These are phyloP conservation scores for Oryza glaberrima DNA, from an alignment of 176 grass and related monocot species.

Conservation along the genomic window DNA sequence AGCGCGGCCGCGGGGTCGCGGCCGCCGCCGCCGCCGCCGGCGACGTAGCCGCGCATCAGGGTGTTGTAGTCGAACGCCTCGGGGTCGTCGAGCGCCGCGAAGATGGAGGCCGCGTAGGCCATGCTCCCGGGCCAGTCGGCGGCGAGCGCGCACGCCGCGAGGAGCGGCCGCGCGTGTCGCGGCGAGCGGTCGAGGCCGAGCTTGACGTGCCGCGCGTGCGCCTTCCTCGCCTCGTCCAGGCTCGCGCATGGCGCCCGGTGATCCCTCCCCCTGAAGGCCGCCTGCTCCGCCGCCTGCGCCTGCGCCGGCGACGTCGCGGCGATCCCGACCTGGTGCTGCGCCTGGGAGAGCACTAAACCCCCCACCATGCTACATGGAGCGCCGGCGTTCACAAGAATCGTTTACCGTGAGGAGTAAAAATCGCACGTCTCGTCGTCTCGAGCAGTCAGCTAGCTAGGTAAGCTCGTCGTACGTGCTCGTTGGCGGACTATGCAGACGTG, in stretches of 20 bases:
- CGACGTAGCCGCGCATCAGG: constrained; percentile 63
- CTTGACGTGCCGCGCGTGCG: constrained; percentile 61
- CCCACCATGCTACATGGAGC: constrained; percentile 54
- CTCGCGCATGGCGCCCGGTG: constrained; percentile 44
- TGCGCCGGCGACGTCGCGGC: constrained; percentile 14
- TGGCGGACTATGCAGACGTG: constrained; percentile 5
- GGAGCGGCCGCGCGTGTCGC: constrained; percentile 53
- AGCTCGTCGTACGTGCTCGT: background rate
- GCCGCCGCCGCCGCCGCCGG: background rate
- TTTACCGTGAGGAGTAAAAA: constrained; percentile 25
- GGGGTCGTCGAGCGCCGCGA: constrained; percentile 62
- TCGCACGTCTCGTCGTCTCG: background rate
- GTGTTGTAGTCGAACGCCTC: constrained; percentile 85
- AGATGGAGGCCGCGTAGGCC: constrained; percentile 71
- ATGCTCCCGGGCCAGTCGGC: constrained; percentile 66
- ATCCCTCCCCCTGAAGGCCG: constrained; percentile 21
- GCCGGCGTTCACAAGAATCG: constrained; percentile 12
- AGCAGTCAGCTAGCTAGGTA: background rate
- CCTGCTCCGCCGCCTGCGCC: constrained; percentile 20
- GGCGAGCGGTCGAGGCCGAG: constrained; percentile 63
- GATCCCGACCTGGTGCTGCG: background rate
- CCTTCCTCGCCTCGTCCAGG: constrained; percentile 60
- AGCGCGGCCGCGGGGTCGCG: constrained; percentile 48
- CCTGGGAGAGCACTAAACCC: constrained; percentile 52
- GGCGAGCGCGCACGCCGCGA: constrained; percentile 57